Base-by-base conservation (phyloP, 106 monocot genomes). In the Phalaenopsis aphrodite region DNA sequence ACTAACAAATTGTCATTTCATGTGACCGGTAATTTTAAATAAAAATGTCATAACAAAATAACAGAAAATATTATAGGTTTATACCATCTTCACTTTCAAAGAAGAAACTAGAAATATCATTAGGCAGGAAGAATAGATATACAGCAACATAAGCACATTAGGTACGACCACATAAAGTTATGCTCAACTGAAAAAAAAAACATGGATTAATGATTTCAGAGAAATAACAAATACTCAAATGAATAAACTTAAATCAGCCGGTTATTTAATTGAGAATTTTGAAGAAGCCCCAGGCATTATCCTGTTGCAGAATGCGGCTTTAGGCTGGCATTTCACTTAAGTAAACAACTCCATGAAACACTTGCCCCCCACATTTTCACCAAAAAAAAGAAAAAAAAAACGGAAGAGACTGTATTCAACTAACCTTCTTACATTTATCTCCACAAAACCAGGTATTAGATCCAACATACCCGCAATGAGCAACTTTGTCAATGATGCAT, bases 371-470 rank as follows among this genome's bases (percentile, higher is more conserved):
- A 56, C 56, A 56, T 56, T 56, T 56, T 17, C 56, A 56, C 56
- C 30, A 30, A 30, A 56, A 66, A 66, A 24, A 43, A 43, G 4
- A 3, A 45, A 45, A 45, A 52, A 14, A 12, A 52, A 69, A 69
- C 8, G 12, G 12, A 8, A 69, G 38, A 14, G 8, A 69, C 19
- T 43, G 6, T 43, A 74, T 74, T 43, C 5, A 76, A 23, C 69
- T 80, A 90, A 93, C 96, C 91, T 93, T 82, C 56, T 87, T 77
- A 75, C 96, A 96, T 36, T 78, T 87, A 80, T 68, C 83, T 74
- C 91, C 87, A 86, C 96, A 96, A 79, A 96, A 92, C 96, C 93
- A 96, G 56, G 83, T 68, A 77, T 38, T 71, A 64, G 86, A 71
- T 74, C 75, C 83, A 21, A 76, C 39, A 74, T 84, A 83, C 64